Conservation (phyloP, 2,329 filamentous ascomycete species). For the Trichoderma polysporum region DNA sequence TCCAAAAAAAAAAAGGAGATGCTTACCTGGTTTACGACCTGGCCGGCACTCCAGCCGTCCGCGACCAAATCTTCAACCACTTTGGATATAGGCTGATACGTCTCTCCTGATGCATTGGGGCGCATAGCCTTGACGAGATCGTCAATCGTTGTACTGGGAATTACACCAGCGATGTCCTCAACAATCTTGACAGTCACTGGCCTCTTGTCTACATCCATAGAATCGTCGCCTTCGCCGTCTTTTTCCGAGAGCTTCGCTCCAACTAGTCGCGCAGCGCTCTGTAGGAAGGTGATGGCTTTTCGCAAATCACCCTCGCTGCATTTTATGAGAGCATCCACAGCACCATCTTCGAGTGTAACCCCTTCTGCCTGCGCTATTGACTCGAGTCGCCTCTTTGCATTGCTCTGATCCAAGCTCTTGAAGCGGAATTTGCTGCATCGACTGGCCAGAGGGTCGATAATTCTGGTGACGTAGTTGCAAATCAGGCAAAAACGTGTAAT, state of each 20-base stretch:
- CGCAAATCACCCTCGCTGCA: conserved; percentile 92
- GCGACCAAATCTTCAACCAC: conserved; percentile 89
- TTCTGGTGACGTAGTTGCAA: conserved; percentile 97
- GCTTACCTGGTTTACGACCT: conserved; percentile 76
- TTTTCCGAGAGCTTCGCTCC: conserved; percentile 58
- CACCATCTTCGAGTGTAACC: conserved; percentile 73
- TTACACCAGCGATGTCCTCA: conserved; percentile 94
- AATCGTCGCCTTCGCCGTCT: conserved; percentile 55
- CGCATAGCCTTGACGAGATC: conserved; percentile 72
- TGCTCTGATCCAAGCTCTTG: conserved; percentile 87
- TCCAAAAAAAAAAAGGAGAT: not conserved
- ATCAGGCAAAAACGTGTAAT: conserved; percentile 97
- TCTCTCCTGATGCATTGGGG: conserved; percentile 60
- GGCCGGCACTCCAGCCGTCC: conserved; percentile 93
- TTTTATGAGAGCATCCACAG: conserved; percentile 77
- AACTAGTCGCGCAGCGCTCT: conserved; percentile 87
- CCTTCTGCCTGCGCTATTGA: conserved; percentile 81
- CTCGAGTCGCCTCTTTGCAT: conserved; percentile 74
- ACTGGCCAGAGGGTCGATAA: conserved; percentile 92
- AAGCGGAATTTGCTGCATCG: conserved; percentile 97
- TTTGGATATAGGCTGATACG: conserved; percentile 72
- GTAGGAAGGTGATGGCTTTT: conserved; percentile 93
- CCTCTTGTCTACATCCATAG: conserved; percentile 61
- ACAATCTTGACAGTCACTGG: conserved; percentile 74
- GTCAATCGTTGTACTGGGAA: conserved; percentile 73